A percentile compares a stretch with the other conserved stretches of the same genome.
These are phyloP conservation scores for Chlamydomonas applanata DNA, from an alignment of 139 green algal species.

Conservation along the genomic window DNA sequence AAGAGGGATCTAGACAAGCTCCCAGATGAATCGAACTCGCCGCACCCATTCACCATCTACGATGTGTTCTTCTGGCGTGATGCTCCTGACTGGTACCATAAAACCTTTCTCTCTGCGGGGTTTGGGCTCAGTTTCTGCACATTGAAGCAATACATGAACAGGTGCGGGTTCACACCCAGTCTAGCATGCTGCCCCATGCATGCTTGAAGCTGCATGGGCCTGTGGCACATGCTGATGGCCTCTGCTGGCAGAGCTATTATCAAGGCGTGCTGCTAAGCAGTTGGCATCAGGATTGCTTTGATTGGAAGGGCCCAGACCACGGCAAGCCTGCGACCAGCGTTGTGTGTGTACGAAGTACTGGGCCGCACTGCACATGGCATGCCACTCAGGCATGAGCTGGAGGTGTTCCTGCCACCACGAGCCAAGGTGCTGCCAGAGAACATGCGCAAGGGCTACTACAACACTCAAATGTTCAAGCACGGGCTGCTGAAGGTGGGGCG, in stretches of 20 bases:
- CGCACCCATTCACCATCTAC: too few species aligned
- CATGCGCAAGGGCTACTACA: slow-evolving; percentile 35
- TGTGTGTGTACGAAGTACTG: neutral
- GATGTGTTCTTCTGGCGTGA: slow-evolving; percentile 52
- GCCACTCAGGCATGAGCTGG: slow-evolving; percentile 38
- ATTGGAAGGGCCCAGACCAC: too few species aligned
- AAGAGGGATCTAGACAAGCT: too few species aligned
- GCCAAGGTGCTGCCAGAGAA: slow-evolving; percentile 31
- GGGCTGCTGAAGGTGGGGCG: slow-evolving; percentile 32
- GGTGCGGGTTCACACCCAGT: slow-evolving; percentile 10
- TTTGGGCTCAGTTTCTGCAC: slow-evolving; percentile 28
- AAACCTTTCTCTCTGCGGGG: slow-evolving; percentile 37
- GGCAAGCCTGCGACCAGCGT: too few species aligned
- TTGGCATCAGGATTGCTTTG: too few species aligned
- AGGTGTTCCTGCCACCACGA: slow-evolving; percentile 43
- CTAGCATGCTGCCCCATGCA: neutral
- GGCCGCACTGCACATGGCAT: too few species aligned
- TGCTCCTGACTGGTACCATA: slow-evolving; percentile 42
- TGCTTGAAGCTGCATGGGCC: neutral
- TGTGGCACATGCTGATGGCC: too few species aligned
- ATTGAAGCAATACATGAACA: slow-evolving; percentile 37
- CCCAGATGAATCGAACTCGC: too few species aligned
- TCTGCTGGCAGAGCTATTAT: too few species aligned
- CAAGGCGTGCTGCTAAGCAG: too few species aligned
- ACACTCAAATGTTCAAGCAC: slow-evolving; percentile 37